These are phyloP conservation scores for Cicer cuneatum DNA, from an alignment of 306 rosid genomes.

Conservation along the genomic window DNA sequence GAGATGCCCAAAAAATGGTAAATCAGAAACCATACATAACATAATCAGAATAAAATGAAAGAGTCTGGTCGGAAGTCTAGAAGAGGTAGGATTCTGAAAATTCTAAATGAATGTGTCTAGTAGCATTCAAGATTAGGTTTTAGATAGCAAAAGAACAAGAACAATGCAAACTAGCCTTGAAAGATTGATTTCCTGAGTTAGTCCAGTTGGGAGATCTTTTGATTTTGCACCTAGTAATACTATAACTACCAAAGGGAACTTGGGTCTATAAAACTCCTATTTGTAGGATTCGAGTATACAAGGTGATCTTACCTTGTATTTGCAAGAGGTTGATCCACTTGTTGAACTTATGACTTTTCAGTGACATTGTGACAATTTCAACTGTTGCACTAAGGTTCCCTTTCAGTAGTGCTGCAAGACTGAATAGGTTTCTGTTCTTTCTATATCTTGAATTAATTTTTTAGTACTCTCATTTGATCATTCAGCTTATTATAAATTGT, in stretches of 20 bases:
- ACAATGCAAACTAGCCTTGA: constrained; percentile 17
- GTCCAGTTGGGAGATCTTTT: constrained; percentile 19
- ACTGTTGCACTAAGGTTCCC: neutral
- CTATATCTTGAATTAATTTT: constrained; percentile 31
- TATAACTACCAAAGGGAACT: constrained; percentile 7
- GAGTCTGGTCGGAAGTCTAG: constrained; percentile 14
- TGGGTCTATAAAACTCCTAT: constrained; percentile 11
- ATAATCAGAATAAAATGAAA: constrained; percentile 6
- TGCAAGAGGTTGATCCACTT: neutral
- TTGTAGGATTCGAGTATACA: neutral
- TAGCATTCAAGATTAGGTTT: constrained; percentile 1
- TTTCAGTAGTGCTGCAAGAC: neutral
- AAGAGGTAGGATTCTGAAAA: constrained; percentile 18
- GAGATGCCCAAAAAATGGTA: constrained; percentile 5
- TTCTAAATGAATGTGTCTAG: constrained; percentile 3
- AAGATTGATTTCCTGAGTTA: constrained; percentile 1
- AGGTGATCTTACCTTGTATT: neutral
- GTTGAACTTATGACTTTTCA: neutral
- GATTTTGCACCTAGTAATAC: constrained; percentile 16
- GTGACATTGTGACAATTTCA: neutral
- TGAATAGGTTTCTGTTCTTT: constrained; percentile 13
- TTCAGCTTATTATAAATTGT: constrained; percentile 40
- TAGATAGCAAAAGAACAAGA: constrained; percentile 20
- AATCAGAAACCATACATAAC: constrained; percentile 1
- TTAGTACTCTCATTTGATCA: constrained; percentile 24